These are phyloP conservation scores for Floccularia luteovirens DNA, from an alignment of 768 basidiomycete species.

Conservation along the genomic window DNA sequence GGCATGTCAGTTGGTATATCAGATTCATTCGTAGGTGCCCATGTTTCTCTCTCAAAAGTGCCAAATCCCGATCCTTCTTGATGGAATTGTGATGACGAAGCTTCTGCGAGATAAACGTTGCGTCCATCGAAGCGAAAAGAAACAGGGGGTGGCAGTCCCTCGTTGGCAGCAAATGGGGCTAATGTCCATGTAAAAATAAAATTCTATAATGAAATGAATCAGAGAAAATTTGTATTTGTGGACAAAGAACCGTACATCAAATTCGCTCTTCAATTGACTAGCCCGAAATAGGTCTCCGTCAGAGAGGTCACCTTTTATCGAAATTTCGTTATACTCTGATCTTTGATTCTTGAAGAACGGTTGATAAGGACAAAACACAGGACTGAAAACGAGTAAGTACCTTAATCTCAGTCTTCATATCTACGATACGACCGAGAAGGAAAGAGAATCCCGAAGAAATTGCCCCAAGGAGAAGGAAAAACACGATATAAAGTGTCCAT, in stretches of 20 bases:
- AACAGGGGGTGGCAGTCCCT: constrained; percentile 23
- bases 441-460: constrained; percentile 22
- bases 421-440: constrained; percentile 26
- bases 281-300: constrained; percentile 24
- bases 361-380: neutral
- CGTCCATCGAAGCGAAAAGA: constrained; percentile 23
- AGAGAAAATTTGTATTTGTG: neutral
- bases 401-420: constrained; percentile 19
- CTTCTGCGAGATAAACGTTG: constrained; percentile 29
- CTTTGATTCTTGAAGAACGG: constrained; percentile 22
- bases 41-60: constrained; percentile 19
- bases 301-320: constrained; percentile 24
- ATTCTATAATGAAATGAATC: constrained; percentile 13
- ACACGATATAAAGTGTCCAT: constrained; percentile 27
- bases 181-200: constrained; percentile 29
- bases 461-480: constrained; percentile 24
- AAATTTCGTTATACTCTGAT: constrained; percentile 22
- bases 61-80: constrained; percentile 29
- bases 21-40: constrained; percentile 11
- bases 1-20: constrained; percentile 1
- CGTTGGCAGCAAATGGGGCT: constrained; percentile 25
- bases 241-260: constrained; percentile 15
- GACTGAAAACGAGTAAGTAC: constrained; percentile 13
- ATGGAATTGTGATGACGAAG: constrained; percentile 21
- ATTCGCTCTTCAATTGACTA: constrained; percentile 13